Evolutionary conservation across 441 rosid species (phyloP).

Genomic region (Populus hybrid): DNA sequence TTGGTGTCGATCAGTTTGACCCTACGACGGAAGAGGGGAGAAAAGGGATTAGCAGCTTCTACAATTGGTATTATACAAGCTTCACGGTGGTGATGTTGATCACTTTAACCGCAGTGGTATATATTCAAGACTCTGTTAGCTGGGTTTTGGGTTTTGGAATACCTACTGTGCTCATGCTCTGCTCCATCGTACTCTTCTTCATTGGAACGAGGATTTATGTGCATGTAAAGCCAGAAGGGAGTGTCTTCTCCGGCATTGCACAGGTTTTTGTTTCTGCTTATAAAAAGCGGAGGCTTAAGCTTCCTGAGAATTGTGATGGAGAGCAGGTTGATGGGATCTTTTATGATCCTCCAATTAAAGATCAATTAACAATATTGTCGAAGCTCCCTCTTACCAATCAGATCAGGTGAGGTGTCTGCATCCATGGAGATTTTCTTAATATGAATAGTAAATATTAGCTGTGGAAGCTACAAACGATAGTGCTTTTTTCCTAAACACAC

Average conservation of each 20-base stretch:
- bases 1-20: conserved; percentile 84
- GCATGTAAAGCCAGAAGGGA: conserved; percentile 56
- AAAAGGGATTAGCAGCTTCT: conserved; percentile 67
- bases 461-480: too few species aligned
- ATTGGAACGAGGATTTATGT: conserved; percentile 54
- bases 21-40: conserved; percentile 59
- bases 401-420: conserved; percentile 40
- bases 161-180: conserved; percentile 51
- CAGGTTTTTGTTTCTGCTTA: conserved; percentile 56
- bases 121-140: conserved; percentile 72
- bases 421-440: background rate
- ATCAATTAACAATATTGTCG: conserved; percentile 1
- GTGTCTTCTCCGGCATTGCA: conserved; percentile 47
- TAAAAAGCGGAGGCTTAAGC: conserved; percentile 40
- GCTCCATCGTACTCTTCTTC: conserved; percentile 51
- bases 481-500: too few species aligned
- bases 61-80: conserved; percentile 76
- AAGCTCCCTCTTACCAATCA: conserved; percentile 54
- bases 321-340: conserved; percentile 15
- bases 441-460: too few species aligned
- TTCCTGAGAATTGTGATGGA: conserved; percentile 20
- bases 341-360: conserved; percentile 52
- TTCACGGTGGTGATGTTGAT: conserved; percentile 60
- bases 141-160: conserved; percentile 73
- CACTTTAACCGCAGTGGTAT: conserved; percentile 54